Evolutionary conservation across 2,329 filamentous ascomycete species (phyloP).

Genomic region (Aspergillus niger): DNA sequence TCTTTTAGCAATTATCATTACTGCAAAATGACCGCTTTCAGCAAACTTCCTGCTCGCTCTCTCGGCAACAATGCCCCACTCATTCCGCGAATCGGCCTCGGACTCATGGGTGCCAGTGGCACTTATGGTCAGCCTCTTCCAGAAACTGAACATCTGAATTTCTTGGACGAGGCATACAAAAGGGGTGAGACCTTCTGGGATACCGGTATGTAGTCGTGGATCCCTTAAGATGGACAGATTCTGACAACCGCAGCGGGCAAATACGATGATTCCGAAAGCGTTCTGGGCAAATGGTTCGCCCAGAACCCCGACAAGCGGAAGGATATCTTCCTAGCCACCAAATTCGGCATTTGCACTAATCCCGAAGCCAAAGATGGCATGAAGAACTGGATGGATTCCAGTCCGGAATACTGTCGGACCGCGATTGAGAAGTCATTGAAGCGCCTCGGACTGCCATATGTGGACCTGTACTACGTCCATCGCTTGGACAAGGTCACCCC

Average conservation of each 20-base stretch:
- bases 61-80: conserved; percentile 32
- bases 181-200: conserved; percentile 50
- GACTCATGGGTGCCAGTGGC: conserved; percentile 30
- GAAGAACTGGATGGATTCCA: conserved; percentile 32
- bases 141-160: conserved; percentile 47
- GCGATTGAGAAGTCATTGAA: conserved; percentile 46
- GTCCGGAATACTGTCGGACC: conserved; percentile 45
- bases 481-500: conserved; percentile 43
- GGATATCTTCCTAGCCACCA: conserved; percentile 57
- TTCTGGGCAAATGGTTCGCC: conserved; percentile 54
- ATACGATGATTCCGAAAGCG: conserved; percentile 52
- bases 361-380: conserved; percentile 16
- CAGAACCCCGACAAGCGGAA: conserved; percentile 44
- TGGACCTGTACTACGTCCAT: conserved; percentile 55
- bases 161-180: conserved; percentile 51
- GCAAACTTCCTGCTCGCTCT: conserved; percentile 21
- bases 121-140: conserved; percentile 33
- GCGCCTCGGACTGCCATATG: conserved; percentile 44
- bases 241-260: conserved; percentile 26
- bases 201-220: conserved; percentile 28
- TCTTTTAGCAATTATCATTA: not conserved
- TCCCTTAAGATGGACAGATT: not conserved
- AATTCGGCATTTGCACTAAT: conserved; percentile 45
- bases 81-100: conserved; percentile 32
- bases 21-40: conserved; percentile 9